Evolutionary conservation across 352 stramenopile genomes (phyloP), one percentile per base, ranked within the genome.

Genomic region (Phytophthora sp.): DNA sequence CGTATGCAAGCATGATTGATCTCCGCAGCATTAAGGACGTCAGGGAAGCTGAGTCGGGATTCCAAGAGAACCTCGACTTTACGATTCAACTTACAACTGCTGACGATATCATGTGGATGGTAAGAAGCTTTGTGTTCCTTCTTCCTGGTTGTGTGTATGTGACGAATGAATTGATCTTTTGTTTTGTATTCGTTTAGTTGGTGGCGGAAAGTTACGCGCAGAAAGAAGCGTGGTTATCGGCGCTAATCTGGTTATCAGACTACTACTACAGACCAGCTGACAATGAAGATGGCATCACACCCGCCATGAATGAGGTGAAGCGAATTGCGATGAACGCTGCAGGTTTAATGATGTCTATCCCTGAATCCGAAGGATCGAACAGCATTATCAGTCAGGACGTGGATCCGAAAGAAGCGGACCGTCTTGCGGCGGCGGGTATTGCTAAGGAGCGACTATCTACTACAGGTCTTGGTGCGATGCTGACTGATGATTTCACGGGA

Each of bases 191-290:
- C 56, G 27, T 42, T 29, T 50, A 94, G 86, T 57, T 96, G 16
- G 82, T 94, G 8, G 86, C 88, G 1, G 85, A 94, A 20, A 89
- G 77, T 23, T 88, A 89, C 49, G 85, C 73, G 15, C 86, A 94
- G 47, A 96, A 94, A 55, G 86, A 96, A 64, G 86, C 84, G n/a
- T 96, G 88, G 88, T 58, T 95, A 0, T 89, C 84, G n/a, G 65
- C 84, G 20, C 63, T 96, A 20, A 92, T 96, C 23, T 96, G 88
- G 88, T 65, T 92, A 9, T 93, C 86, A 3, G 88, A 96, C 63
- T 96, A 93, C 36, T 90, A 94, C 66, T 94, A 86, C 58, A 71
- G 85, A 31, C 66, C 66, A 2, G 59, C 21, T 27, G 59, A 76
- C 44, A 59, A 65, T 39, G 49, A 70, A 36, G 42, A 69, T 49